These are phyloP conservation scores for Beauveria varroae DNA, from an alignment of 2,329 filamentous ascomycete genomes.

Conservation along the genomic window DNA sequence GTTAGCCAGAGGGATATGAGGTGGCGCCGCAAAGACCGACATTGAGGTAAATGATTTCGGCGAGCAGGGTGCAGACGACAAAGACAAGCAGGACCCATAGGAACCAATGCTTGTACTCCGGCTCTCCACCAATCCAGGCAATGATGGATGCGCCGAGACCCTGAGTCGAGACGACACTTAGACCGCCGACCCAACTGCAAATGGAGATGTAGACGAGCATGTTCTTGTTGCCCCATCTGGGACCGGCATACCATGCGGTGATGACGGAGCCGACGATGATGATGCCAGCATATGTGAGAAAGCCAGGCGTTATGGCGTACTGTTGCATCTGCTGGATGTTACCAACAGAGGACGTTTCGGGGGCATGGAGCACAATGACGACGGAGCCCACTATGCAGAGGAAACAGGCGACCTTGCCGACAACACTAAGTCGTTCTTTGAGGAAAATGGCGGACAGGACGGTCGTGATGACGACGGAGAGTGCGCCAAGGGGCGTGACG, in stretches of 20 bases:
- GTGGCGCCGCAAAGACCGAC: constrained; percentile 47
- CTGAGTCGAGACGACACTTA: constrained; percentile 93
- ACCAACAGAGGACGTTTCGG: constrained; percentile 72
- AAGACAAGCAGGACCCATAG: constrained; percentile 87
- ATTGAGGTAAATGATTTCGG: constrained; percentile 92
- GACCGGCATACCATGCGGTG: constrained; percentile 72
- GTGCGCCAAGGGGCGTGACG: constrained; percentile 83
- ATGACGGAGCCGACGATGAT: constrained; percentile 66
- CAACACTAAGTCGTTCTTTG: constrained; percentile 89
- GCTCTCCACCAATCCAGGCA: constrained; percentile 70
- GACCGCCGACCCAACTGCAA: constrained; percentile 86
- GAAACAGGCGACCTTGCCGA: constrained; percentile 94
- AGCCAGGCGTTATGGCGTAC: constrained; percentile 80
- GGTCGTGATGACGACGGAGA: constrained; percentile 88
- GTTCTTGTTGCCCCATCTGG: constrained; percentile 87
- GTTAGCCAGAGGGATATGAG: constrained; percentile 24
- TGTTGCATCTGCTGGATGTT: constrained; percentile 89
- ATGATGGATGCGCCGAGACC: constrained; percentile 87
- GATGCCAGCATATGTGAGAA: constrained; percentile 76
- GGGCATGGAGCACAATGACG: constrained; percentile 91
- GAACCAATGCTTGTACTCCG: constrained; percentile 98
- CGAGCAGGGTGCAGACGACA: constrained; percentile 79
- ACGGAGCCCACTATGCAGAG: constrained; percentile 89
- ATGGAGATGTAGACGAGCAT: constrained; percentile 98
- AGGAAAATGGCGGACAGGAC: constrained; percentile 89